Evolutionary conservation across 192 early-diverging fungal genomes (phyloP), one percentile per base, ranked within the genome.

Genomic region (Backusella macrospora): DNA sequence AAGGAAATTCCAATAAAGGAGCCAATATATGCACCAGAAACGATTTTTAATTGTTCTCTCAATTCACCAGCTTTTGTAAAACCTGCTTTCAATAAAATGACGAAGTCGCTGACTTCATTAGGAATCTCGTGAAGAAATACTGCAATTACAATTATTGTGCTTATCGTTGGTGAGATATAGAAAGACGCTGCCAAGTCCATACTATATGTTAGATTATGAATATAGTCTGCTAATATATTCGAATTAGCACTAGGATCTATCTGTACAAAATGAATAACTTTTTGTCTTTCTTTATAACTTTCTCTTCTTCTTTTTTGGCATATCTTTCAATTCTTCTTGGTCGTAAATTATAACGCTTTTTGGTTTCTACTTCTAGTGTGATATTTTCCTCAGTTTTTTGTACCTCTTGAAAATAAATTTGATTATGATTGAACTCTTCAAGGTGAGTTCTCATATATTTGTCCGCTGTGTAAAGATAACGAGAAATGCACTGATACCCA

Each of bases 51-150:
- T 82, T 93, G 92, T 13, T 90, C 89, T 23, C 88, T 71, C 81
- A 93, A 80, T 9, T 93, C 94, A 65, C 85, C 82, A 47, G 84
- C 78, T 7, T 89, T 86, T 40, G 91, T 87, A 70, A 93, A 92
- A 0, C 93, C 93, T 16, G 89, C 88, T 80, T 93, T 90, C 65
- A 93, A 88, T 63, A 95, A 82, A 62, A 94, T 94, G 14, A 92
- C 91, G 88, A 91, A 95, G 78, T 95, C 93, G 46, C 93, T 92
- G 4, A 95, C 88, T 80, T 94, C 90, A 75, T 94, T 92, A 4
- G 94, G 93, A 66, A 95, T 93, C 75, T 95, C 93, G 76, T 95
- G 92, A 83, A 94, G 92, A 39, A 93, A 91, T 13, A 95, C 92
- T 0, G 94, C 94, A 0, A 94, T 88, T 44, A 90, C 89, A 5